These are phyloP conservation scores for Terana coerulea DNA, from an alignment of 768 basidiomycete genomes.

Conservation along the genomic window DNA sequence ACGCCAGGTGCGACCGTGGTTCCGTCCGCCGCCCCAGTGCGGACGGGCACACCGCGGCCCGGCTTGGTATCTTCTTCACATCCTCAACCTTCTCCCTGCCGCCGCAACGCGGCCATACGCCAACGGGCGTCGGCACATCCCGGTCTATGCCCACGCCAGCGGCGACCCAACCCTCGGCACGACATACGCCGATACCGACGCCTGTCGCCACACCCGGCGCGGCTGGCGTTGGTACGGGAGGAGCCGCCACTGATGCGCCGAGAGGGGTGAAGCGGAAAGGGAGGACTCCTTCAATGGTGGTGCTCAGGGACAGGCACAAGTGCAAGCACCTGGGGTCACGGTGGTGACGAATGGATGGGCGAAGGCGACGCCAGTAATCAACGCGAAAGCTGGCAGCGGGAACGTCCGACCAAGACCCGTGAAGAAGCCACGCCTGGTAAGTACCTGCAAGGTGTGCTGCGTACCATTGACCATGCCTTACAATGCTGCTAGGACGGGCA, in stretches of 20 bases:
- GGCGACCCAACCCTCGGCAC: background rate
- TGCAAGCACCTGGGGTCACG: slow-evolving; percentile 16
- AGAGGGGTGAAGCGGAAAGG: slow-evolving; percentile 24
- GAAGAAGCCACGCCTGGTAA: slow-evolving; percentile 75
- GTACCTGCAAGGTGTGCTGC: slow-evolving; percentile 22
- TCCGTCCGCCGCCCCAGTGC: slow-evolving; percentile 5
- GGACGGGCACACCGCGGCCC: slow-evolving; percentile 21
- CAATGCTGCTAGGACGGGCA: slow-evolving; percentile 48
- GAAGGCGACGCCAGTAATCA: slow-evolving; percentile 23
- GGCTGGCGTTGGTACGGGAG: slow-evolving; percentile 1
- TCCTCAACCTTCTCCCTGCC: slow-evolving; percentile 11
- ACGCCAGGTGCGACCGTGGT: slow-evolving; percentile 9
- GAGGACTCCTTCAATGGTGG: slow-evolving; percentile 16
- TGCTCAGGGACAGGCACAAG: background rate
- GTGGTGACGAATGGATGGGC: slow-evolving; percentile 21
- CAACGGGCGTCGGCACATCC: slow-evolving; percentile 23
- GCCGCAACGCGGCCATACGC: slow-evolving; percentile 20
- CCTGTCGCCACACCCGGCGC: slow-evolving; percentile 11
- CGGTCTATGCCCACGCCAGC: slow-evolving; percentile 17
- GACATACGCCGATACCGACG: slow-evolving; percentile 9
- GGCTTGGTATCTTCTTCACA: slow-evolving; percentile 3
- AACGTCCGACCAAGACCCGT: slow-evolving; percentile 62
- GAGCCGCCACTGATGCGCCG: background rate
- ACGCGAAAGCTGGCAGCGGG: slow-evolving; percentile 55
- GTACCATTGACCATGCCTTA: too few species aligned